These are phyloP conservation scores for Colletotrichum sojae DNA, from an alignment of 2,329 filamentous ascomycete genomes.

Conservation along the genomic window DNA sequence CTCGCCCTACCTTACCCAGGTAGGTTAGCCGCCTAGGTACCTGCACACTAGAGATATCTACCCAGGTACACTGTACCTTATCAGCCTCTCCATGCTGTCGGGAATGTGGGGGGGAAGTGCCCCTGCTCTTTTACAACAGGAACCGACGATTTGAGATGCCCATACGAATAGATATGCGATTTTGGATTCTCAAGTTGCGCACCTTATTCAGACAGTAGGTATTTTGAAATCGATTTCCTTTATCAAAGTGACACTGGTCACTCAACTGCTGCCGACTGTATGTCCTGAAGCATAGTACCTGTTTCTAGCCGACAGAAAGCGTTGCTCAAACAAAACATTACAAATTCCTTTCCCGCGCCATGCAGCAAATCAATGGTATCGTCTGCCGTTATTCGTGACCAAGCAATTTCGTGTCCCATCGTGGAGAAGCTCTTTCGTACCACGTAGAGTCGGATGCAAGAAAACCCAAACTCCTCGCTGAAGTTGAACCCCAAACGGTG, in stretches of 20 bases:
- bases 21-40: too few relatives aligned
- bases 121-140: neutral
- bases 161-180: too few relatives aligned
- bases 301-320: constrained; percentile 12
- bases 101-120: constrained; percentile 30
- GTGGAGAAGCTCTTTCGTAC: constrained; percentile 66
- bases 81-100: neutral
- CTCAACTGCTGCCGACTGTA: constrained; percentile 15
- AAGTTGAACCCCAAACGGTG: constrained; percentile 47
- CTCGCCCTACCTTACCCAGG: too few relatives aligned
- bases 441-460: constrained; percentile 59
- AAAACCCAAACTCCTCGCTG: constrained; percentile 69
- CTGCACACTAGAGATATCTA: too few relatives aligned
- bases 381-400: constrained; percentile 39
- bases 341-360: constrained; percentile 15
- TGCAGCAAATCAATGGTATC: constrained; percentile 23
- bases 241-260: constrained; percentile 12
- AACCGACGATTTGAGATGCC: too few relatives aligned
- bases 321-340: constrained; percentile 19
- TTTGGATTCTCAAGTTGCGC: too few relatives aligned
- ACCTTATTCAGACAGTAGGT: too few relatives aligned
- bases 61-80: too few relatives aligned
- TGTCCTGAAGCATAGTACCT: constrained; percentile 1
- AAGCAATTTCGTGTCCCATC: constrained; percentile 43
- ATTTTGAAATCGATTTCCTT: neutral